Evolutionary conservation across 2,329 filamentous ascomycete genomes (phyloP).

Genomic region (Scolecobasidium constrictum): DNA sequence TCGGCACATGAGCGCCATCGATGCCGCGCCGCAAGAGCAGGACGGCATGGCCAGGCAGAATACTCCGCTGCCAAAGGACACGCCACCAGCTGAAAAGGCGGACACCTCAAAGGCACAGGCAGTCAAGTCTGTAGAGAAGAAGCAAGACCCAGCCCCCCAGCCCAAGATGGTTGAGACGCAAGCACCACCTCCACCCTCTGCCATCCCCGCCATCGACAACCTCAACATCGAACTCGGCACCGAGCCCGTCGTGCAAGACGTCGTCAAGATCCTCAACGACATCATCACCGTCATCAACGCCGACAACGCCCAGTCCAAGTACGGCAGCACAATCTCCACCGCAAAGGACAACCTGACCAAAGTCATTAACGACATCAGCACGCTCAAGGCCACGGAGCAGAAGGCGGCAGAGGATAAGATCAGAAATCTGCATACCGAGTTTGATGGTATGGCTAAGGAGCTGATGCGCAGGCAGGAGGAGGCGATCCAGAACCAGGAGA

Average conservation of each 20-base stretch:
- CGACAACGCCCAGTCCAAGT: constrained; percentile 67
- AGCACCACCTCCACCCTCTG: constrained; percentile 17
- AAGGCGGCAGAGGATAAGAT: constrained; percentile 67
- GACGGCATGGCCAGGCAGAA: constrained; percentile 22
- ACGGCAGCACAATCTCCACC: constrained; percentile 67
- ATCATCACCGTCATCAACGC: constrained; percentile 89
- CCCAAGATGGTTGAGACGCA: constrained; percentile 6
- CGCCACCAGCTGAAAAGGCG: constrained; percentile 19
- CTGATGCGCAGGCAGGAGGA: constrained; percentile 81
- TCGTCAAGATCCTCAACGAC: constrained; percentile 92
- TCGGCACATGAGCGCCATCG: constrained; percentile 52
- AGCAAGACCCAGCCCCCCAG: not conserved
- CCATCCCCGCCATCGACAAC: constrained; percentile 61
- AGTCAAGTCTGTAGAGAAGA: constrained; percentile 11
- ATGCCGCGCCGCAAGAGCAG: constrained; percentile 30
- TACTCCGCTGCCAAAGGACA: constrained; percentile 18
- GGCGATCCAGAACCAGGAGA: constrained; percentile 71
- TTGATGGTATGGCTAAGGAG: constrained; percentile 77
- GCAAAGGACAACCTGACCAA: constrained; percentile 74
- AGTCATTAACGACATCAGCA: constrained; percentile 67
- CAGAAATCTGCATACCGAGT: constrained; percentile 58
- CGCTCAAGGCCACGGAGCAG: constrained; percentile 58
- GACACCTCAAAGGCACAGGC: constrained; percentile 7
- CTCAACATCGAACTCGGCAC: constrained; percentile 63
- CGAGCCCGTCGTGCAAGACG: constrained; percentile 82